These are phyloP conservation scores for Lipomyces mesembrius DNA, from an alignment of 805 yeast genomes.

Conservation along the genomic window DNA sequence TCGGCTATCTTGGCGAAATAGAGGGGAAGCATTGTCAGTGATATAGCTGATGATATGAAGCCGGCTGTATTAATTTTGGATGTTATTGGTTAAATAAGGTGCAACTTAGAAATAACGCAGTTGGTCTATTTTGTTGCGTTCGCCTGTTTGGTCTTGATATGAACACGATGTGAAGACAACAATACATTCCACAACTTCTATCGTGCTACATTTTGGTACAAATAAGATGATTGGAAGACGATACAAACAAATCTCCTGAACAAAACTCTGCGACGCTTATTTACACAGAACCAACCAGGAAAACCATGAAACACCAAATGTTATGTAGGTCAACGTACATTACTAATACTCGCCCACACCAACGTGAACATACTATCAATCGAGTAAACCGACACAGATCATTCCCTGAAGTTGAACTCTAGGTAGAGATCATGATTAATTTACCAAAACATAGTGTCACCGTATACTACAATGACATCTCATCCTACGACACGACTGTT, in stretches of 20 bases:
- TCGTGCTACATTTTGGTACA: neutral
- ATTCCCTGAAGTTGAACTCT: neutral
- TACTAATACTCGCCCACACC: neutral
- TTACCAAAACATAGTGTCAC: neutral
- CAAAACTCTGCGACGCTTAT: neutral
- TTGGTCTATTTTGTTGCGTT: neutral
- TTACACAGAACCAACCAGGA: neutral
- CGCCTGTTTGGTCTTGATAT: too few species aligned
- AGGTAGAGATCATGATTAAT: neutral
- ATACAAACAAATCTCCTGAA: neutral
- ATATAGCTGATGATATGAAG: neutral
- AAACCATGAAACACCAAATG: neutral
- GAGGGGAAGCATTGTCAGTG: neutral
- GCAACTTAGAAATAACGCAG: neutral
- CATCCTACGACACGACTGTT: neutral
- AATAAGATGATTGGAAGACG: neutral
- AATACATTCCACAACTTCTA: neutral
- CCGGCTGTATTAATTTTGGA: neutral
- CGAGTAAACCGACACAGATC: neutral
- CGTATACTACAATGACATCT: neutral
- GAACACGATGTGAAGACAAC: too few species aligned
- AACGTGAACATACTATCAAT: neutral
- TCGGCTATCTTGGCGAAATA: neutral
- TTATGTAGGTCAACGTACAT: neutral
- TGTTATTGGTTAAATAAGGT: neutral